phyloP scores from a whole-genome alignment of 108 stramenopile species.

The Nitzschia putrida region DNA sequence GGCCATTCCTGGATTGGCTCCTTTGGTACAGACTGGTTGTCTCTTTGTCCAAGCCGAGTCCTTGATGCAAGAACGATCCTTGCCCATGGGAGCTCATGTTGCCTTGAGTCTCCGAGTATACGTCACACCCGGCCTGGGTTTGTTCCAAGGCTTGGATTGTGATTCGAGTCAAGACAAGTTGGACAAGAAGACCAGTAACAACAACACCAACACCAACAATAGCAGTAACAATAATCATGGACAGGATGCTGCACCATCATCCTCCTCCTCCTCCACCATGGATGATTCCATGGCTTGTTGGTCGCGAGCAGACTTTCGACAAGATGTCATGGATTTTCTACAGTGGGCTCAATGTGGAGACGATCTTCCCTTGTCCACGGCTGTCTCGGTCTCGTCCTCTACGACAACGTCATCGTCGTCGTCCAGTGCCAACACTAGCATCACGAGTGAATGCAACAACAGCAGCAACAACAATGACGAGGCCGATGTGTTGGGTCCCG shows the following conservation, averaged over 20 bases:
- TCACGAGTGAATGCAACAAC: too few relatives aligned
- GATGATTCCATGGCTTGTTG: too few relatives aligned
- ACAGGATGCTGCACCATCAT: too few relatives aligned
- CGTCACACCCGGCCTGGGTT: too few relatives aligned
- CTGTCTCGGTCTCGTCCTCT: conserved; percentile 11
- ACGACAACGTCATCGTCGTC: not conserved
- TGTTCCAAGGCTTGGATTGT: too few relatives aligned
- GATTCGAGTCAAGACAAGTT: too few relatives aligned
- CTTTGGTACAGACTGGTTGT: conserved; percentile 44
- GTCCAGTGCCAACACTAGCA: conserved; percentile 6
- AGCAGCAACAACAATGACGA: conserved; percentile 36
- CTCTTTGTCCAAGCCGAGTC: conserved; percentile 51
- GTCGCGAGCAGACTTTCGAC: too few relatives aligned
- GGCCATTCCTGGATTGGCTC: conserved; percentile 47
- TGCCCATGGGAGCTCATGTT: conserved; percentile 67
- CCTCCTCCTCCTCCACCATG: too few relatives aligned
- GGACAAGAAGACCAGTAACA: too few relatives aligned
- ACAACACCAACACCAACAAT: too few relatives aligned
- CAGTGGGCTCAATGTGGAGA: conserved; percentile 84
- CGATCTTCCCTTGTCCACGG: conserved; percentile 5
- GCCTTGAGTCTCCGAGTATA: conserved; percentile 33
- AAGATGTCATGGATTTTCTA: conserved; percentile 71
- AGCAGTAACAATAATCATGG: too few relatives aligned
- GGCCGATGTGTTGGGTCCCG: conserved; percentile 22
- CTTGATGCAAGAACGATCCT: conserved; percentile 65